These are phyloP conservation scores for Hypoxylon sp. DNA, from an alignment of 2,329 filamentous ascomycete genomes.

Conservation along the genomic window DNA sequence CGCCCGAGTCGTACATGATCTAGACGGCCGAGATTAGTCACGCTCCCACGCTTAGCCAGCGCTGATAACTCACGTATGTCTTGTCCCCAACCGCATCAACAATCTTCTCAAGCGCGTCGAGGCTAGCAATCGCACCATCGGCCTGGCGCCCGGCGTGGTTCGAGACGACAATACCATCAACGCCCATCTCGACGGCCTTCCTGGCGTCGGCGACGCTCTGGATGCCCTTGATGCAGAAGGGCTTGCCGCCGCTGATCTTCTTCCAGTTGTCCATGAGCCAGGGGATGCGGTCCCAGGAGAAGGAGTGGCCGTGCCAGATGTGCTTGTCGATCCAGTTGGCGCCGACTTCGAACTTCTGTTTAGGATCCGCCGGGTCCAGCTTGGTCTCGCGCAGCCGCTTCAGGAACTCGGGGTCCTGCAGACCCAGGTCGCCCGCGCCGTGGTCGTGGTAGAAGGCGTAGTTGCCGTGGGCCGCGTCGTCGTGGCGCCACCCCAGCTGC, in stretches of 20 bases:
- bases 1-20: slow-evolving; percentile 68
- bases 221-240: slow-evolving; percentile 70
- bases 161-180: slow-evolving; percentile 67
- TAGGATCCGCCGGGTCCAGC: slow-evolving; percentile 60
- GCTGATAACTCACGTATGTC: slow-evolving; percentile 40
- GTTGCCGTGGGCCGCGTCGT: slow-evolving; percentile 63
- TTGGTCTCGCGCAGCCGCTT: slow-evolving; percentile 57
- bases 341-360: slow-evolving; percentile 57
- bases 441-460: slow-evolving; percentile 70
- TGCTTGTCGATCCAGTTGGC: slow-evolving; percentile 68
- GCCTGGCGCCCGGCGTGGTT: slow-evolving; percentile 68
- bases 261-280: slow-evolving; percentile 69
- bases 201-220: slow-evolving; percentile 65
- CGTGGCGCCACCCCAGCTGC: slow-evolving; percentile 68
- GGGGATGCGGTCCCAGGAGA: slow-evolving; percentile 68
- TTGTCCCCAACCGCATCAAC: slow-evolving; percentile 51
- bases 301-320: slow-evolving; percentile 69
- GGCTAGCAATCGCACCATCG: slow-evolving; percentile 65
- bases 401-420: slow-evolving; percentile 67
- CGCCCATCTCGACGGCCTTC: slow-evolving; percentile 63
- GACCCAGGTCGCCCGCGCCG: slow-evolving; percentile 62
- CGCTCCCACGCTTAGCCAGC: not conserved
- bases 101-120: slow-evolving; percentile 68
- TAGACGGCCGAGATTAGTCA: slow-evolving; percentile 40
- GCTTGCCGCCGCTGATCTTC: slow-evolving; percentile 62